phyloP scores from a whole-genome alignment of 768 basidiomycete species.

The Tremella fuciformis region DNA sequence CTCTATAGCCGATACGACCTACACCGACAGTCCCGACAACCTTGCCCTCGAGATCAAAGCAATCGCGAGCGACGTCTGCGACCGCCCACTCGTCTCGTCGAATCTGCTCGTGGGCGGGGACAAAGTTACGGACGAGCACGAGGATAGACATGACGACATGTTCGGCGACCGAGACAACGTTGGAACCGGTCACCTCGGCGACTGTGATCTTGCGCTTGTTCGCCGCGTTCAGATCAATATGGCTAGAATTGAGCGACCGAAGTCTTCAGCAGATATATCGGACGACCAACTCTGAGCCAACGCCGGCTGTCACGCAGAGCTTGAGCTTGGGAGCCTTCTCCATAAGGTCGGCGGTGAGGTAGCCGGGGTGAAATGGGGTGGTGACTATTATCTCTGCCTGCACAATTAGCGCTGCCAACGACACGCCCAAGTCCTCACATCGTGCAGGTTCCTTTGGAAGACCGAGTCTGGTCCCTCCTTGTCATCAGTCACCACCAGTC shows the following conservation, averaged over 20 bases:
- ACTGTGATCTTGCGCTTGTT: slow-evolving; percentile 77
- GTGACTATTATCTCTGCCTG: slow-evolving; percentile 40
- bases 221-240: slow-evolving; percentile 73
- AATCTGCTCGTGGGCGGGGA: slow-evolving; percentile 67
- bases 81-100: slow-evolving; percentile 84
- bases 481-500: slow-evolving; percentile 66
- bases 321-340: slow-evolving; percentile 80
- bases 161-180: slow-evolving; percentile 82
- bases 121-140: slow-evolving; percentile 82
- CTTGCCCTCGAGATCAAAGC: slow-evolving; percentile 86
- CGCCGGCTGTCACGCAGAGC: slow-evolving; percentile 83
- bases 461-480: slow-evolving; percentile 78
- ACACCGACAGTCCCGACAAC: slow-evolving; percentile 83
- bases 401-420: neutral
- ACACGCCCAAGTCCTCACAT: slow-evolving; percentile 57
- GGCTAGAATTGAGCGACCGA: slow-evolving; percentile 19
- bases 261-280: too few species aligned
- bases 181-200: slow-evolving; percentile 72
- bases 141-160: slow-evolving; percentile 71
- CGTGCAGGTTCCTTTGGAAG: slow-evolving; percentile 77
- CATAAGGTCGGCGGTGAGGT: slow-evolving; percentile 49
- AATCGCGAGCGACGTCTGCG: slow-evolving; percentile 73
- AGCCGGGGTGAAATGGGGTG: slow-evolving; percentile 51
- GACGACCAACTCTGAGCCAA: slow-evolving; percentile 64
- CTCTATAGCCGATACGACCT: slow-evolving; percentile 79